Percentiles rank a stretch among this genome's conserved stretches.
Evolutionary conservation across 371 early-diverging fungal genomes (phyloP).

Genomic region (Enterocytospora artemiae): DNA sequence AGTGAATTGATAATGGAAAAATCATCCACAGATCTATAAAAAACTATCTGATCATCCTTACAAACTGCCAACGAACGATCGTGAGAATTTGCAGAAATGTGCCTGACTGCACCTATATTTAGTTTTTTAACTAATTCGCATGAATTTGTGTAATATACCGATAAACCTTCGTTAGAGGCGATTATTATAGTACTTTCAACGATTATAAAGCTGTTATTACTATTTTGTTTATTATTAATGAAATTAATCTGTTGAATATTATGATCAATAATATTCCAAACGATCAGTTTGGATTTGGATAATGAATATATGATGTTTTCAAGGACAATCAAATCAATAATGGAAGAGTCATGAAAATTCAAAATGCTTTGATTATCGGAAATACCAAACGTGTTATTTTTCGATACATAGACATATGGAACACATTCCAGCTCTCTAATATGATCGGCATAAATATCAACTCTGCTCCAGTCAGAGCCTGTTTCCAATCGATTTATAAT

Average conservation of each 20-base stretch:
- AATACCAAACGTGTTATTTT: conserved; percentile 13
- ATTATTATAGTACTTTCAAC: conserved; percentile 12
- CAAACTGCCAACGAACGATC: conserved; percentile 10
- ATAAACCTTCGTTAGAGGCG: conserved; percentile 1
- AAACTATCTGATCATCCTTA: conserved; percentile 1
- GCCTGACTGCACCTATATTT: conserved; percentile 5
- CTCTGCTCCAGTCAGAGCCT: neutral
- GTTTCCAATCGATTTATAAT: neutral
- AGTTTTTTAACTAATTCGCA: neutral
- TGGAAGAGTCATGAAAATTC: conserved; percentile 14
- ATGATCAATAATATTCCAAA: conserved; percentile 23
- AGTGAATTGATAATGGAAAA: too few relatives aligned
- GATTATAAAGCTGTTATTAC: neutral
- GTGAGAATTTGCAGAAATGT: neutral
- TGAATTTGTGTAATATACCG: conserved; percentile 14
- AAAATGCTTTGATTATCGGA: neutral
- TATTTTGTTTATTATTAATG: too few relatives aligned
- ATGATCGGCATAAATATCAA: conserved; percentile 18
- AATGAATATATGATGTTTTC: conserved; percentile 18
- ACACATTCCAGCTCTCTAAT: neutral
- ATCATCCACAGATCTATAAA: conserved; percentile 10
- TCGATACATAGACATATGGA: conserved; percentile 16
- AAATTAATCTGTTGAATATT: too few relatives aligned
- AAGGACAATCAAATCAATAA: conserved; percentile 3
- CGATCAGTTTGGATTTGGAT: conserved; percentile 29